Conservation (phyloP, 176 grass and related monocot genomes). For the Oryza nivara region DNA sequence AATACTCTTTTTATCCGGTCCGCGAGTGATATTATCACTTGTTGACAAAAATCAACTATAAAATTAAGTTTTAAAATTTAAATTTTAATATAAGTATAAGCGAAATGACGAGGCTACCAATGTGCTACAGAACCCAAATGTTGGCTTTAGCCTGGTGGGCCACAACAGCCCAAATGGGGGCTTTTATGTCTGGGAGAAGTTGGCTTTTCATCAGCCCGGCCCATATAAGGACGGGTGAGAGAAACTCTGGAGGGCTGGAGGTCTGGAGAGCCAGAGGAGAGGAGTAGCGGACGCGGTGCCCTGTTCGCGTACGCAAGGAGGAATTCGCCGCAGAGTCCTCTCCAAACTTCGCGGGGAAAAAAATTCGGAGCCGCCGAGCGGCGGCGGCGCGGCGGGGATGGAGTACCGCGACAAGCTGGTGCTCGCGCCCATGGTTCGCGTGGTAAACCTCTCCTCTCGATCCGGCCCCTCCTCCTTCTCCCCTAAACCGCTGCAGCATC, state of each 20-base stretch:
- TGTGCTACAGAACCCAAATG: no score
- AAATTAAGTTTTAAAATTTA: no score
- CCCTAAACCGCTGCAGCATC: background rate
- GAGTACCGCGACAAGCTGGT: conserved; percentile 82
- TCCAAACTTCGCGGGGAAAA: conserved; percentile 34
- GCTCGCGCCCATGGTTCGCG: conserved; percentile 92
- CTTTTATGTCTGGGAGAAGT: no score
- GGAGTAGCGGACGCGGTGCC: background rate
- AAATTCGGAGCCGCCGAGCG: background rate
- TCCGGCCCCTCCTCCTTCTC: background rate
- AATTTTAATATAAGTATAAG: no score
- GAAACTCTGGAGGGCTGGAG: background rate
- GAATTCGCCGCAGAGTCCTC: conserved; percentile 15
- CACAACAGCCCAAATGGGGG: no score
- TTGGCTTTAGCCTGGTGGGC: no score
- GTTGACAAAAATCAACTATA: no score
- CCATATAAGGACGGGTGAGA: background rate
- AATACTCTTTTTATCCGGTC: no score
- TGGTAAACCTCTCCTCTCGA: conserved; percentile 53
- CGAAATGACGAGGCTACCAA: no score
- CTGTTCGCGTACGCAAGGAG: conserved; percentile 19
- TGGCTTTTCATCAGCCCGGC: no score
- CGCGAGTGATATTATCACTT: no score
- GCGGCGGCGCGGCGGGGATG: conserved; percentile 43
- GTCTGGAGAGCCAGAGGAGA: no score